Conservation (phyloP, 129 eudicot genomes). For the Silybum marianum region DNA sequence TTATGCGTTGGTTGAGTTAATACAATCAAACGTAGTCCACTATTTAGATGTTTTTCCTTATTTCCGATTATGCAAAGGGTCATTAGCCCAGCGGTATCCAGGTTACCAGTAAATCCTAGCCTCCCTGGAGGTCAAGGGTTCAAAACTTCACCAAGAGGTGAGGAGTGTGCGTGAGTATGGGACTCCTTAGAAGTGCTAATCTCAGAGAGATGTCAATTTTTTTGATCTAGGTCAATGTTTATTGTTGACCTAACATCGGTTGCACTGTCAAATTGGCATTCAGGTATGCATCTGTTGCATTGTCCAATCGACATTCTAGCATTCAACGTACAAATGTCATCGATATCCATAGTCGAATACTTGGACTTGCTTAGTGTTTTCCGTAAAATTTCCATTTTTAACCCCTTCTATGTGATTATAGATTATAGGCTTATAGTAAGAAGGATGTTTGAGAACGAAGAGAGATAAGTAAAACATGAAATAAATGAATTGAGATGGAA, state of each 20-base stretch:
- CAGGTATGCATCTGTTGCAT: not conserved
- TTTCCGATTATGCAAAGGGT: not conserved
- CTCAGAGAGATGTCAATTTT: too few species aligned
- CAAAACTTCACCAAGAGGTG: not conserved
- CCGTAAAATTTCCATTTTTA: not conserved
- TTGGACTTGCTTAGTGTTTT: not conserved
- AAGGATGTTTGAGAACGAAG: not conserved
- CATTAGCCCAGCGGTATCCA: not conserved
- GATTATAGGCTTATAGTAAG: not conserved
- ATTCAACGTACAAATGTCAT: not conserved
- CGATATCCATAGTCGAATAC: not conserved
- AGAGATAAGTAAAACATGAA: not conserved
- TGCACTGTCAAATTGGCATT: not conserved
- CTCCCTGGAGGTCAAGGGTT: not conserved
- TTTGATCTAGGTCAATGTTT: too few species aligned
- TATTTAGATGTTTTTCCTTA: not conserved
- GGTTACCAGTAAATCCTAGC: not conserved
- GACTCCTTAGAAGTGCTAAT: too few species aligned
- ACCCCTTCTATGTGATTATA: not conserved
- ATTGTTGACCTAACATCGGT: not conserved
- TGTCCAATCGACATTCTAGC: not conserved
- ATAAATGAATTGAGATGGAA: not conserved
- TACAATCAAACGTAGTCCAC: not conserved
- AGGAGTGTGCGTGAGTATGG: not conserved
- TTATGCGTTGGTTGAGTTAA: not conserved